Evolutionary conservation across 768 basidiomycete species (phyloP).

Genomic region (Sporobolomyces phaffii): DNA sequence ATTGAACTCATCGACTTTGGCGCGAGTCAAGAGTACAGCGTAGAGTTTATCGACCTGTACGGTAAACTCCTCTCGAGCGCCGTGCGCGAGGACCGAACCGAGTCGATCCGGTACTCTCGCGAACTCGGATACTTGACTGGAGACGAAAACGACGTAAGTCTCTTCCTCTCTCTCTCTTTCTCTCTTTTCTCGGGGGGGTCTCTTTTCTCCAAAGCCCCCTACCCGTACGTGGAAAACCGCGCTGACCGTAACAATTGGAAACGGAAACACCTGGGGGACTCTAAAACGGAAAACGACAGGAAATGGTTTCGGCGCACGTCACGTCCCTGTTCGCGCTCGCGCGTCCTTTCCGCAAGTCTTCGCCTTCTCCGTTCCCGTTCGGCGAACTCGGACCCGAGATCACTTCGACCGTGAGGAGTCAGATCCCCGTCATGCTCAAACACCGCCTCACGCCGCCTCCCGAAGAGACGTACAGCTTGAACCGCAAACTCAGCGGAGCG

Average conservation of each 20-base stretch:
- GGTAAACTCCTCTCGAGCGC: slow-evolving; percentile 74
- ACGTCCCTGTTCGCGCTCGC: slow-evolving; percentile 76
- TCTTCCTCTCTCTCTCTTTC: neutral
- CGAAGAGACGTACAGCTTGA: slow-evolving; percentile 86
- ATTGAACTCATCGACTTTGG: slow-evolving; percentile 92
- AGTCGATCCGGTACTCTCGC: slow-evolving; percentile 67
- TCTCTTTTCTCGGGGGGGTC: neutral
- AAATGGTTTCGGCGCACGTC: slow-evolving; percentile 81
- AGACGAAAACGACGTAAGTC: slow-evolving; percentile 66
- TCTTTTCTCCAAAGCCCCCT: too few relatives aligned
- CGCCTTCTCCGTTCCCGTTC: slow-evolving; percentile 72
- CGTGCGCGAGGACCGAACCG: slow-evolving; percentile 59
- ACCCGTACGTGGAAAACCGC: too few relatives aligned
- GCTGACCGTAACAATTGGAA: too few relatives aligned
- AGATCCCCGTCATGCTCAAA: slow-evolving; percentile 84
- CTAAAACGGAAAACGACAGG: slow-evolving; percentile 48
- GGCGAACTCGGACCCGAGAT: slow-evolving; percentile 54
- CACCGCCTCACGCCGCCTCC: slow-evolving; percentile 88
- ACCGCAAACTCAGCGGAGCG: slow-evolving; percentile 55
- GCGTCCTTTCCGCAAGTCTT: slow-evolving; percentile 66
- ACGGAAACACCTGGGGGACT: too few relatives aligned
- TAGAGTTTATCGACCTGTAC: slow-evolving; percentile 84
- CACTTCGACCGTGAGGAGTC: slow-evolving; percentile 66
- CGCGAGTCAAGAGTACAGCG: slow-evolving; percentile 78
- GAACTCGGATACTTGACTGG: slow-evolving; percentile 85